phyloP scores from a whole-genome alignment of 495 filamentous ascomycete genomes.

The Penicillium silybi region DNA sequence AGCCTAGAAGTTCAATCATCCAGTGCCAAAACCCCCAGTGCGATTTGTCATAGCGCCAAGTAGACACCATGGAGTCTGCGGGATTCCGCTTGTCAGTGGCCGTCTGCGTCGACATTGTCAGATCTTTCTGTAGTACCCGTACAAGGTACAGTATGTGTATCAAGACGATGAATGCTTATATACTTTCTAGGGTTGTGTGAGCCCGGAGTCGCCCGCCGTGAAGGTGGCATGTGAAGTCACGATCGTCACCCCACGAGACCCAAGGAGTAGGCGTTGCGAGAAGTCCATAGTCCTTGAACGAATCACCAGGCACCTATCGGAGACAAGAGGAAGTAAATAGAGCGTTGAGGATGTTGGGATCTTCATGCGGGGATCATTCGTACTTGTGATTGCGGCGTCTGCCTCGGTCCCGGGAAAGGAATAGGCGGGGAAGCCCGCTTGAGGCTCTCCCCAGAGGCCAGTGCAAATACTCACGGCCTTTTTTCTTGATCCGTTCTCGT shows the following conservation, averaged over 20 bases:
- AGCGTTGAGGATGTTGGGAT: background rate
- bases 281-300: background rate
- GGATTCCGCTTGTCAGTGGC: slow-evolving; percentile 8
- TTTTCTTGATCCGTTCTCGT: background rate
- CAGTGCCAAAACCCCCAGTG: slow-evolving; percentile 22
- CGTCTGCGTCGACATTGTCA: background rate
- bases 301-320: background rate
- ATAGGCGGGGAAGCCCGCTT: background rate
- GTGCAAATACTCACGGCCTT: background rate
- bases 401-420: background rate
- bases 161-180: background rate
- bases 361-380: background rate
- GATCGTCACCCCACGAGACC: background rate
- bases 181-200: background rate
- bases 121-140: background rate
- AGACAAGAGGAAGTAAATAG: background rate
- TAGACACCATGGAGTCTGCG: slow-evolving; percentile 27
- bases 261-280: background rate
- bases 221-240: background rate
- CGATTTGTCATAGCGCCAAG: slow-evolving; percentile 24
- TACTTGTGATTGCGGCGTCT: background rate
- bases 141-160: background rate
- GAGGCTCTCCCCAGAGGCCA: background rate
- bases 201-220: too few relatives aligned
- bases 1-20: slow-evolving; percentile 22